Conservation (phyloP, 495 filamentous ascomycete genomes). For the Daldinia bambusicola region DNA sequence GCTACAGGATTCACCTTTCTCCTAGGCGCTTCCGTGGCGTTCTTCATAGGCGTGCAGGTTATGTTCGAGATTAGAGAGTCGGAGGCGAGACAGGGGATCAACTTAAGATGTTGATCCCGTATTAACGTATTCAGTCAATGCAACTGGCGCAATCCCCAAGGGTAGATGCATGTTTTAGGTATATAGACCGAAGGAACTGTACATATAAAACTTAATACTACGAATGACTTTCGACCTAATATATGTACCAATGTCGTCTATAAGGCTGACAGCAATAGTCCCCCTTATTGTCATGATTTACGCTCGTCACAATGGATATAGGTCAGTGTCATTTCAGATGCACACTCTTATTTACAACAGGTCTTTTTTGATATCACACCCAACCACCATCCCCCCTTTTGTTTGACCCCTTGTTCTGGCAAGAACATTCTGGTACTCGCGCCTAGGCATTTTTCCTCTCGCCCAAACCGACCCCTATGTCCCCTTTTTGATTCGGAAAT, state of each 20-base stretch:
- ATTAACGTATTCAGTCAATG: not conserved
- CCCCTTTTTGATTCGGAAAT: not conserved
- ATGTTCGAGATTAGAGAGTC: constrained; percentile 96
- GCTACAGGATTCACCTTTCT: constrained; percentile 75
- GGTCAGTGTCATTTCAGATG: not conserved
- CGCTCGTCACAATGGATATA: not conserved
- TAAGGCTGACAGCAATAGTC: not conserved
- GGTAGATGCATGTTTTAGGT: not conserved
- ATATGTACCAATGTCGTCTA: too few relatives aligned
- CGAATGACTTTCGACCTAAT: too few relatives aligned
- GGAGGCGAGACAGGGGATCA: constrained; percentile 82
- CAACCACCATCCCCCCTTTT: not conserved
- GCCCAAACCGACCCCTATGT: not conserved
- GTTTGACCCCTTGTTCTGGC: not conserved
- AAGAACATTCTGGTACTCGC: not conserved
- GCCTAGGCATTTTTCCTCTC: not conserved
- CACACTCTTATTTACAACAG: not conserved
- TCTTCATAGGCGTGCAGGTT: constrained; percentile 89
- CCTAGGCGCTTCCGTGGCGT: constrained; percentile 68
- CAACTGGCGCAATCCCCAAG: not conserved
- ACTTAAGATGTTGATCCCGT: constrained; percentile 79
- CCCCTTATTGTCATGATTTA: not conserved
- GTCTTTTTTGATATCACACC: not conserved
- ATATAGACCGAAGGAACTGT: constrained; percentile 17
- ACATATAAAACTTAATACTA: constrained; percentile 3